Percentiles rank a stretch among this genome's conserved stretches.
These are phyloP conservation scores for Hemileia vastatrix DNA, from an alignment of 1,284 basidiomycete genomes.

Conservation along the genomic window DNA sequence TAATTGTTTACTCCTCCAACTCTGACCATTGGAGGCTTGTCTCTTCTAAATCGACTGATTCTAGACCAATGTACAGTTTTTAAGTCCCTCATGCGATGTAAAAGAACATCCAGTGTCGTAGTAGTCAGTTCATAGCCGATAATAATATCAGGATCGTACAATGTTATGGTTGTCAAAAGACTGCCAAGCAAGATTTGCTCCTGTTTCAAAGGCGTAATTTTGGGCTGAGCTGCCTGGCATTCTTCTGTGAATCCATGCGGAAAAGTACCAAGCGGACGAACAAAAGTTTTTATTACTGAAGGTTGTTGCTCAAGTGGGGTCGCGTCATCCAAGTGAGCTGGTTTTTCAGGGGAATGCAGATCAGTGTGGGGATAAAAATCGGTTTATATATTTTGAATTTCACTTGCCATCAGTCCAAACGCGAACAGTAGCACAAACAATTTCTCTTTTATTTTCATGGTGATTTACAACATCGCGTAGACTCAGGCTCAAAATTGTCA, in stretches of 20 bases:
- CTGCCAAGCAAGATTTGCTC: slow-evolving; percentile 9
- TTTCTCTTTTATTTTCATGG: slow-evolving; percentile 81
- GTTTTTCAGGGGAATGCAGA: background rate
- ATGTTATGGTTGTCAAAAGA: slow-evolving; percentile 58
- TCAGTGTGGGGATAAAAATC: background rate
- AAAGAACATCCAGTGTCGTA: slow-evolving; percentile 78
- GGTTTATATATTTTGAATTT: background rate
- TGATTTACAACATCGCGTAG: slow-evolving; percentile 90
- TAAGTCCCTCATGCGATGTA: slow-evolving; percentile 81
- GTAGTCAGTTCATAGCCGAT: slow-evolving; percentile 91
- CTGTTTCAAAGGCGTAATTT: slow-evolving; percentile 11
- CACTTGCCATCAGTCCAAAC: slow-evolving; percentile 77
- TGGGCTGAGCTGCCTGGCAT: slow-evolving; percentile 5
- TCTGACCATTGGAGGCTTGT: slow-evolving; percentile 66
- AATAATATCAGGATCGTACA: slow-evolving; percentile 86
- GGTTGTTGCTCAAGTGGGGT: slow-evolving; percentile 76
- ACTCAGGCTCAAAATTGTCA: slow-evolving; percentile 83
- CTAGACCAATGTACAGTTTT: slow-evolving; percentile 88
- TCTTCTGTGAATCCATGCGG: slow-evolving; percentile 68
- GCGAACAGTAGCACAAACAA: slow-evolving; percentile 73
- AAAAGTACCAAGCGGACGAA: slow-evolving; percentile 76
- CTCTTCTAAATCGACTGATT: slow-evolving; percentile 79
- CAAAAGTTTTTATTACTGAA: slow-evolving; percentile 73
- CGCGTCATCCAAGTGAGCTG: slow-evolving; percentile 77
- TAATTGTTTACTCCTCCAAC: slow-evolving; percentile 64